These are phyloP conservation scores for Fraxinus floribunda DNA, from an alignment of 305 asterid species.

Conservation along the genomic window DNA sequence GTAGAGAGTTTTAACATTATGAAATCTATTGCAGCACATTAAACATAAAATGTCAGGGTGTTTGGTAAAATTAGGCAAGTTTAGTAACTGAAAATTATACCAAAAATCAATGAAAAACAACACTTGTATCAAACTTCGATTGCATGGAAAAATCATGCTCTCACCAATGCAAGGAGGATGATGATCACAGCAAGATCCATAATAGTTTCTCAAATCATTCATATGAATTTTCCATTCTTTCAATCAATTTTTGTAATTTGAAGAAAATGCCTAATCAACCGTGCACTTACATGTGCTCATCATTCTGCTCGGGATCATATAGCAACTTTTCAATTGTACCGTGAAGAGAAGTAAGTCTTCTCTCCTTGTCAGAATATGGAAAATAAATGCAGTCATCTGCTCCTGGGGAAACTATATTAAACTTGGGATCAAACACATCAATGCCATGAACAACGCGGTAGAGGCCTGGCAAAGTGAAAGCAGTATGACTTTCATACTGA, in stretches of 20 bases:
- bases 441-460: conserved; percentile 94
- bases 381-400: conserved; percentile 87
- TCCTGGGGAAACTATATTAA: conserved; percentile 72
- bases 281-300: conserved; percentile 70
- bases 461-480: conserved; percentile 85
- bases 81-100: not conserved
- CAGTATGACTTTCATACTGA: conserved; percentile 85
- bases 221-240: not conserved
- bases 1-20: too few relatives aligned
- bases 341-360: conserved; percentile 74
- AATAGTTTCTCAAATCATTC: not conserved
- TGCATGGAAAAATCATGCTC: not conserved
- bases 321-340: conserved; percentile 64
- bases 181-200: not conserved
- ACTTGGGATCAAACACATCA: conserved; percentile 98
- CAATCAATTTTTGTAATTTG: not conserved
- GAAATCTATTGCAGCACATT: not conserved
- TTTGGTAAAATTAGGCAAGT: not conserved
- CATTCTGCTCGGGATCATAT: conserved; percentile 78
- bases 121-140: not conserved
- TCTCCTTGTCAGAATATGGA: conserved; percentile 64
- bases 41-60: not conserved
- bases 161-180: not conserved
- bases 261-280: not conserved
- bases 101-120: not conserved